Base-by-base conservation (phyloP, 371 early-diverging fungal genomes). In the Ecytonucleospora hepatopenaei region DNA sequence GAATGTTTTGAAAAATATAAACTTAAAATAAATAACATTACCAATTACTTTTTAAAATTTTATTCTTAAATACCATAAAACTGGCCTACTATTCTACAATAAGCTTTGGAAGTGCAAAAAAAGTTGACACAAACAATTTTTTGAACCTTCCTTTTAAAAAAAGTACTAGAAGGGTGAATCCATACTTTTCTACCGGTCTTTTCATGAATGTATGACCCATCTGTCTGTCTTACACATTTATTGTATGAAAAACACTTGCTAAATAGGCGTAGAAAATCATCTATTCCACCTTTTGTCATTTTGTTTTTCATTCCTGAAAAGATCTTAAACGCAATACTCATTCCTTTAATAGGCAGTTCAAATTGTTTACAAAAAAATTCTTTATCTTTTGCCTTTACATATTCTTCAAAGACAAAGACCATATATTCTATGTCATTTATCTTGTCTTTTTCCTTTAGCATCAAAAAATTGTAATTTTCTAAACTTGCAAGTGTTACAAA, bases 401-500 rank as follows among this genome's bases (percentile, higher is more conserved):
- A 75, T 32, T 65, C 56, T 23, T 60, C 55, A 16, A 75, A 54
- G 3, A 71, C 19, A 8, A 54, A 19, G 15, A 65, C 21, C 24
- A 73, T 48, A 62, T 61, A 61, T 59, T 56, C 55, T n/a, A 73
- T 30, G 57, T 73, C 73, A 30, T 28, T 57, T n/a, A 12, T 26
- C 26, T 68, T 54, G 1, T 51, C 35, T 23, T 64, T 65, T 19
- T 27, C 15, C 19, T 23, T 28, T n/a, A 48, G 34, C 19, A 59
- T 53, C 34, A 76, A 16, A 54, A 76, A 76, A 65, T 70, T 72
- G 54, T 62, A 76, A 33, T 65, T 70, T 26, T 76, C 73, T 35
- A 59, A 56, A 46, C 61, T 55, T n/a, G 70, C 59, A 8, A 76
- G 16, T n/a, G 71, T 59, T 46, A 70, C 57, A 4, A 71, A 1